Evolutionary conservation across 75 land plant genomes (phyloP), one percentile per base, ranked within the genome.

Genomic region (Isoetes taiwanensis): DNA sequence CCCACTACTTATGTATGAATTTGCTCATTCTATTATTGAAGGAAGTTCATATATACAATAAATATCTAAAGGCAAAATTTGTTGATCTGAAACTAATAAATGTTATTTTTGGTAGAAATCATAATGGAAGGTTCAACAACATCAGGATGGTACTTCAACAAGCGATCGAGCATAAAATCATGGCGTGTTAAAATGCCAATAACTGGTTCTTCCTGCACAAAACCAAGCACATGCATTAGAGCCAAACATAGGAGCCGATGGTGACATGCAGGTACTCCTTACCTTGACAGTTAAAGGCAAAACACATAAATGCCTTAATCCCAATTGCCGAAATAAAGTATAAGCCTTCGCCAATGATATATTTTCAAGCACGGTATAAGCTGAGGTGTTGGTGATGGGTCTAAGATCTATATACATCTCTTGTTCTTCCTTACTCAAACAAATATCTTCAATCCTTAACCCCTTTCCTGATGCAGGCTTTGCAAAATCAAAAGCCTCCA

Each of bases 341-440:
- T 46, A 46, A n/a, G 50, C 50, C 50, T 46, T 46, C n/a, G 50
- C 50, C 6, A 46, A 23, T 19, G 50, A 46, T 6, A 23, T 23
- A 16, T 19, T 6, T 46, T 46, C 50, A 46, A 46, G 50, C 12
- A 46, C 50, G 23, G 50, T 46, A 46, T 46, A 46, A 16, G 50
- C 21, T 19, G 50, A 46, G 5, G 12, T 4, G 16, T 46, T 46
- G 16, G 50, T 46, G 16, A 46, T 46, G 16, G 5, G 50, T 19
- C 50, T 19, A 4, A 46, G 8, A n/a, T 46, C 16, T 6, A 46
- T 6, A n/a, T 6, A 46, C 50, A n/a, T n/a, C n/a, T n/a, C n/a
- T n/a, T n/a, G n/a, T n/a, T 46, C 50, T 23, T 46, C 50, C 12
- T 6, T 5, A n/a, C n/a, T n/a, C n/a, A 46, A 16, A 4, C 25